These are phyloP conservation scores for Candida xiaguanensis DNA, from an alignment of 805 yeast species.

Conservation along the genomic window DNA sequence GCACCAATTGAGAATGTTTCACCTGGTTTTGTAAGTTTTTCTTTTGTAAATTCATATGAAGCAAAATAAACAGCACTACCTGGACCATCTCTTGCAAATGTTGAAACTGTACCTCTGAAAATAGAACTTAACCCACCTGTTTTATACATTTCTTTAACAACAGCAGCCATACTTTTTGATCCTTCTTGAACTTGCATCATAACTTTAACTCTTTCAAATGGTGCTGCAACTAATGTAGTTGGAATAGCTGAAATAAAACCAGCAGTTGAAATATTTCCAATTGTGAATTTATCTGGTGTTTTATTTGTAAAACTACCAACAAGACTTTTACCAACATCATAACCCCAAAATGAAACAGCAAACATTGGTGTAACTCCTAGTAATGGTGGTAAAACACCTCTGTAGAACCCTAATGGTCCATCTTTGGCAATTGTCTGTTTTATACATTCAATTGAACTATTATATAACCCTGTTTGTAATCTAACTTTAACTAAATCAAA, in stretches of 20 bases:
- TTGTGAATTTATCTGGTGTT: slow-evolving; percentile 44
- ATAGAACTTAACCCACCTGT: slow-evolving; percentile 83
- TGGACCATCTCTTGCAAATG: slow-evolving; percentile 95
- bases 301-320: slow-evolving; percentile 47
- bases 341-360: slow-evolving; percentile 98
- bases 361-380: slow-evolving; percentile 98
- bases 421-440: slow-evolving; percentile 65
- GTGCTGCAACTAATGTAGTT: slow-evolving; percentile 94
- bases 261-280: slow-evolving; percentile 78
- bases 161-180: slow-evolving; percentile 51
- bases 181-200: slow-evolving; percentile 75
- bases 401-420: slow-evolving; percentile 77
- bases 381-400: slow-evolving; percentile 93
- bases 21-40: slow-evolving; percentile 47
- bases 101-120: slow-evolving; percentile 88
- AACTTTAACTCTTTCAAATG: slow-evolving; percentile 93
- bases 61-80: slow-evolving; percentile 96
- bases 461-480: slow-evolving; percentile 76
- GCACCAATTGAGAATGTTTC: slow-evolving; percentile 64
- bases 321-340: slow-evolving; percentile 82
- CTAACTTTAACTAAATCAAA: slow-evolving; percentile 91
- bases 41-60: slow-evolving; percentile 81
- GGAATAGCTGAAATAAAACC: slow-evolving; percentile 95
- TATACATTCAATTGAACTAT: slow-evolving; percentile 64
- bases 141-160: slow-evolving; percentile 62